Evolutionary conservation across 768 basidiomycete species (phyloP).

Genomic region (Cyclocybe aegerita): DNA sequence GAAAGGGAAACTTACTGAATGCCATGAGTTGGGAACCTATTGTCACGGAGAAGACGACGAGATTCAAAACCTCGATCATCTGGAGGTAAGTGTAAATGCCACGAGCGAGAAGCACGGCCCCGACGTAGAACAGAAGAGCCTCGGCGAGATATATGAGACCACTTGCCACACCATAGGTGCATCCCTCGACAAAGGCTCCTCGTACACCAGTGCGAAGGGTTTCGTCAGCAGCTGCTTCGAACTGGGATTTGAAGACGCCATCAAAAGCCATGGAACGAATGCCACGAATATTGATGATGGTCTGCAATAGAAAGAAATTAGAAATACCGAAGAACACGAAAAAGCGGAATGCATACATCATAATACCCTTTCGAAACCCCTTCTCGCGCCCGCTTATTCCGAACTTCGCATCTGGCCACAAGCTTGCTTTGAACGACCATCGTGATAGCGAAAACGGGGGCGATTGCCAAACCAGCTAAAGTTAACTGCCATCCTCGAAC

Average conservation of each 20-base stretch:
- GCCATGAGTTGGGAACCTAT: constrained; percentile 89
- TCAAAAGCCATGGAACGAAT: constrained; percentile 90
- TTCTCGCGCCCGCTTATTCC: constrained; percentile 84
- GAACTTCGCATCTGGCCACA: constrained; percentile 66
- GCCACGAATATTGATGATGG: constrained; percentile 79
- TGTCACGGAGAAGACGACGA: constrained; percentile 91
- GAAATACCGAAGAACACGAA: not conserved
- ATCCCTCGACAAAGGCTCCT: constrained; percentile 85
- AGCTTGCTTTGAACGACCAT: constrained; percentile 78
- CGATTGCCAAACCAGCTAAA: constrained; percentile 84
- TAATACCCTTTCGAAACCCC: constrained; percentile 83
- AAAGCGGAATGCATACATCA: constrained; percentile 51
- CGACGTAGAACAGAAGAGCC: constrained; percentile 91
- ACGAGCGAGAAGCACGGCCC: constrained; percentile 75
- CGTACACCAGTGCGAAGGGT: constrained; percentile 69
- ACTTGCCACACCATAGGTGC: constrained; percentile 77
- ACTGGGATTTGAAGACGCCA: constrained; percentile 63
- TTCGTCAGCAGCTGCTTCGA: constrained; percentile 57
- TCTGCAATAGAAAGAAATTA: constrained; percentile 33
- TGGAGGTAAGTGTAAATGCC: constrained; percentile 85
- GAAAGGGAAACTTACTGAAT: constrained; percentile 66
- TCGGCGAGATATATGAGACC: constrained; percentile 88
- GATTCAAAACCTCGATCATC: constrained; percentile 87
- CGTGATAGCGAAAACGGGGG: constrained; percentile 74
- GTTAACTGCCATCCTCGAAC: constrained; percentile 90